These are phyloP conservation scores for Williopsis jadinii DNA, from an alignment of 1,139 yeast genomes.

Conservation along the genomic window DNA sequence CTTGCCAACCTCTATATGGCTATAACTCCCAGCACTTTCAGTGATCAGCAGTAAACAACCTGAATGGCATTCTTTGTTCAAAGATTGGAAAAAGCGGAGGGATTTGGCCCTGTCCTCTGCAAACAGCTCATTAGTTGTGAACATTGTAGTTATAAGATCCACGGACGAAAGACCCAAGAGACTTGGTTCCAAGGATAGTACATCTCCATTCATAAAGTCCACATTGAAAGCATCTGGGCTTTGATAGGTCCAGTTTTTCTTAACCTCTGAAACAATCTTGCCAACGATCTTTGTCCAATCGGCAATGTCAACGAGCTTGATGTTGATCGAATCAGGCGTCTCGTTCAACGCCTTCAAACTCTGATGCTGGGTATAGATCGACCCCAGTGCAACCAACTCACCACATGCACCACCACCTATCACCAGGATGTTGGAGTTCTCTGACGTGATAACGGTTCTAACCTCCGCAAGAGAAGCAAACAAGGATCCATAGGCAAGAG, in stretches of 20 bases:
- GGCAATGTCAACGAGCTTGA: conserved; percentile 67
- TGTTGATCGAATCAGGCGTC: conserved; percentile 26
- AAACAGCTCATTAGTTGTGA: conserved; percentile 84
- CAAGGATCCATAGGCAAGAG: conserved; percentile 64
- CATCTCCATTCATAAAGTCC: conserved; percentile 45
- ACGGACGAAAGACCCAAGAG: conserved; percentile 21
- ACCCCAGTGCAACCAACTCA: conserved; percentile 64
- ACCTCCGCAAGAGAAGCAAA: conserved; percentile 45
- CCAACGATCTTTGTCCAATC: conserved; percentile 59
- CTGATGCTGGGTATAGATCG: conserved; percentile 38
- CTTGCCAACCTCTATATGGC: conserved; percentile 69
- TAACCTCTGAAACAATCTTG: conserved; percentile 36
- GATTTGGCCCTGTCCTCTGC: conserved; percentile 59
- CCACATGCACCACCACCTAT: conserved; percentile 92
- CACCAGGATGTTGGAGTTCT: conserved; percentile 39
- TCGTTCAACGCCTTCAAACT: conserved; percentile 33
- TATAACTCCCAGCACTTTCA: conserved; percentile 88
- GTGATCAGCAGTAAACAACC: conserved; percentile 63
- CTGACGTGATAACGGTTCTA: conserved; percentile 18
- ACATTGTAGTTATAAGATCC: conserved; percentile 58
- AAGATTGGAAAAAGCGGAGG: conserved; percentile 48
- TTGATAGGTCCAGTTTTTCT: conserved; percentile 46
- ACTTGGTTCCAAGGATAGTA: conserved; percentile 27
- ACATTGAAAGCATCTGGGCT: conserved; percentile 31
- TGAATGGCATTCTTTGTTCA: conserved; percentile 36